Evolutionary conservation across 768 basidiomycete species (phyloP).

Genomic region (Nidularia sp.): DNA sequence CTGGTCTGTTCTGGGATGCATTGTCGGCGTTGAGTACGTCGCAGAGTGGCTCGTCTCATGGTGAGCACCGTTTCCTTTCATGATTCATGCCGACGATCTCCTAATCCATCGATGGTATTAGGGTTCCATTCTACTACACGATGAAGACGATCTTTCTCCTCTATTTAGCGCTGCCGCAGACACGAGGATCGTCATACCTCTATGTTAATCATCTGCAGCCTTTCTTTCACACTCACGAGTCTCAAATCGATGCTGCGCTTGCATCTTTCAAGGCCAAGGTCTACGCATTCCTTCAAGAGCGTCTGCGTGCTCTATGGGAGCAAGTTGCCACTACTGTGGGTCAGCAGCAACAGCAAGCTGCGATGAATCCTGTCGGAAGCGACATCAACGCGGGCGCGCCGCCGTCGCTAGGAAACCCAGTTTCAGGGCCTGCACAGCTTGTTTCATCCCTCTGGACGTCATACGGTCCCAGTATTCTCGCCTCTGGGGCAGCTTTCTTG

Average conservation of each 20-base stretch:
- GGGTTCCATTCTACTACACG: conserved; percentile 87
- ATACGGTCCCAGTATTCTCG: conserved; percentile 71
- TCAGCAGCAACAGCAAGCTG: conserved; percentile 28
- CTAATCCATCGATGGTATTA: conserved; percentile 21
- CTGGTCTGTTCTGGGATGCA: conserved; percentile 86
- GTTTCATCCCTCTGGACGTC: conserved; percentile 69
- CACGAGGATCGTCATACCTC: conserved; percentile 81
- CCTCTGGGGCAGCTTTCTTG: conserved; percentile 61
- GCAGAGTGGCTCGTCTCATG: conserved; percentile 87
- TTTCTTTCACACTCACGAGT: conserved; percentile 78
- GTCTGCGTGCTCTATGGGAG: conserved; percentile 63
- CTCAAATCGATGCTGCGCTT: conserved; percentile 79
- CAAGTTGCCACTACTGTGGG: conserved; percentile 47
- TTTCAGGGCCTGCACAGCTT: conserved; percentile 63
- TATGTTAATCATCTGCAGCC: conserved; percentile 80
- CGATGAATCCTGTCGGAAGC: conserved; percentile 6
- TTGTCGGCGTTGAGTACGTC: conserved; percentile 77
- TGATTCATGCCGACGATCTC: conserved; percentile 2
- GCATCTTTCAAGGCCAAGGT: conserved; percentile 55
- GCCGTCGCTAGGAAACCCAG: conserved; percentile 47
- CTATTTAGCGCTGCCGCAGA: conserved; percentile 88
- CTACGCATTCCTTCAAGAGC: conserved; percentile 64
- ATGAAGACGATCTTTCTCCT: conserved; percentile 83
- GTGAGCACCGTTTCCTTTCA: conserved; percentile 36
- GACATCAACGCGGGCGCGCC: conserved; percentile 15